A percentile compares a stretch with the other conserved stretches of the same genome.
These are phyloP conservation scores for Penicillium sp. DNA, from an alignment of 2,329 filamentous ascomycete species.

Conservation along the genomic window DNA sequence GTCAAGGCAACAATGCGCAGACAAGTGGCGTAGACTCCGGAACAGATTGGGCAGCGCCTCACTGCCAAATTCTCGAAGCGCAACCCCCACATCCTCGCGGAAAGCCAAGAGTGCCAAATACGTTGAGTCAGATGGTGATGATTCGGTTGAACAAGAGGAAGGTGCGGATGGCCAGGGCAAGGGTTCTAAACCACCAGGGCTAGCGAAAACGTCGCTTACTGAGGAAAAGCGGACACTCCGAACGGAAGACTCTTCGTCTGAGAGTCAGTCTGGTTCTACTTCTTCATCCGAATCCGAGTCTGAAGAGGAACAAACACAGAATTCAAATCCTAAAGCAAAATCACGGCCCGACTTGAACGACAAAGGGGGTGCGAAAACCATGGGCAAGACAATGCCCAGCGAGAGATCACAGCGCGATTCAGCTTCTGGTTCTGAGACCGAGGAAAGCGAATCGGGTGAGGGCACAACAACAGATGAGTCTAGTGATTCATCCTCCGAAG, in stretches of 20 bases:
- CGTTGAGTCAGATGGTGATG: constrained; percentile 17
- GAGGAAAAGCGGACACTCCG: background rate
- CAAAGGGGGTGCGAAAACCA: background rate
- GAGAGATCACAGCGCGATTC: background rate
- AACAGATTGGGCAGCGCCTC: constrained; percentile 10
- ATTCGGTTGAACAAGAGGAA: constrained; percentile 6
- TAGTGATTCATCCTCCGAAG: background rate
- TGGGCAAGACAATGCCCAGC: background rate
- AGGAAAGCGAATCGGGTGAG: background rate
- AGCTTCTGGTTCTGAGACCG: background rate
- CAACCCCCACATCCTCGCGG: background rate
- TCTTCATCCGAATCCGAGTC: background rate
- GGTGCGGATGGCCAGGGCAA: background rate
- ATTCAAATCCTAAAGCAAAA: background rate
- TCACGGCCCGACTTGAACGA: background rate
- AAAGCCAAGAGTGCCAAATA: constrained; percentile 13
- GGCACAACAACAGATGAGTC: background rate
- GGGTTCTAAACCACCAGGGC: background rate
- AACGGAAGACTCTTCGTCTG: background rate
- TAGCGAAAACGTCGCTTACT: background rate
- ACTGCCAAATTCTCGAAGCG: constrained; percentile 3
- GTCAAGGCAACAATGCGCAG: constrained; percentile 46
- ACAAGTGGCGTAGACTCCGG: constrained; percentile 45
- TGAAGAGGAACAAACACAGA: background rate
- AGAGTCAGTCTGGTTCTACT: background rate